These are phyloP conservation scores for Wallacemonas collosoma DNA, from an alignment of 208 protist species.

Conservation along the genomic window DNA sequence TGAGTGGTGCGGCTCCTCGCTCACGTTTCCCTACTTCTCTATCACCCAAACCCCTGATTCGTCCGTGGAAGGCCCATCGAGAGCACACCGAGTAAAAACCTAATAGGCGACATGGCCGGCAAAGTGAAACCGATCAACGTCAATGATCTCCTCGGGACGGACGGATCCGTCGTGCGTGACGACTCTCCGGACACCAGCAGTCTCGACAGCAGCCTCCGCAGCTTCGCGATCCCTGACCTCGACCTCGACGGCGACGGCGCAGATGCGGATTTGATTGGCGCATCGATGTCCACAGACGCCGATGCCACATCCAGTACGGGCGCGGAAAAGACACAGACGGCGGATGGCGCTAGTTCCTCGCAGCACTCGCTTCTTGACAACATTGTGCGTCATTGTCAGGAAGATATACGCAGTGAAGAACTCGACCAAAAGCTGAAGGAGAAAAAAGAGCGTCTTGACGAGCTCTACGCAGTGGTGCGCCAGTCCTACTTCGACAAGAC, in stretches of 20 bases:
- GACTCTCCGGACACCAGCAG: slow-evolving; percentile 4
- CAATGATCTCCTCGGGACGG: neutral
- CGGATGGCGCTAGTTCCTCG: neutral
- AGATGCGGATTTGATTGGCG: neutral
- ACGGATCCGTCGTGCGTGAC: neutral
- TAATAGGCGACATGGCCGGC: too few relatives aligned
- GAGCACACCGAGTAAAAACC: too few relatives aligned
- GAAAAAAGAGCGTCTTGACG: neutral
- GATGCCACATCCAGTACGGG: neutral
- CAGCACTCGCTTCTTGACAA: neutral
- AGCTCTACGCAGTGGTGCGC: neutral
- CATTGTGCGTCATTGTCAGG: neutral
- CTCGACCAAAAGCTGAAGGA: neutral
- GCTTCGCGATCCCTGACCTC: neutral
- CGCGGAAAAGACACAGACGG: neutral
- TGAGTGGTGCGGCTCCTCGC: too few relatives aligned
- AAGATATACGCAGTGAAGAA: slow-evolving; percentile 15
- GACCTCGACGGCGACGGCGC: neutral
- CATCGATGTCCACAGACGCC: neutral
- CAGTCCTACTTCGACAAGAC: slow-evolving; percentile 46
- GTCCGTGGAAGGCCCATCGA: too few relatives aligned
- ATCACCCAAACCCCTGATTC: too few relatives aligned
- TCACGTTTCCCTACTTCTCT: too few relatives aligned
- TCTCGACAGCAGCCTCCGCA: slow-evolving; percentile 28
- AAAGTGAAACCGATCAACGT: neutral